Conservation (phyloP, 2,329 filamentous ascomycete genomes). For the Cylindrodendrum hubeiense region DNA sequence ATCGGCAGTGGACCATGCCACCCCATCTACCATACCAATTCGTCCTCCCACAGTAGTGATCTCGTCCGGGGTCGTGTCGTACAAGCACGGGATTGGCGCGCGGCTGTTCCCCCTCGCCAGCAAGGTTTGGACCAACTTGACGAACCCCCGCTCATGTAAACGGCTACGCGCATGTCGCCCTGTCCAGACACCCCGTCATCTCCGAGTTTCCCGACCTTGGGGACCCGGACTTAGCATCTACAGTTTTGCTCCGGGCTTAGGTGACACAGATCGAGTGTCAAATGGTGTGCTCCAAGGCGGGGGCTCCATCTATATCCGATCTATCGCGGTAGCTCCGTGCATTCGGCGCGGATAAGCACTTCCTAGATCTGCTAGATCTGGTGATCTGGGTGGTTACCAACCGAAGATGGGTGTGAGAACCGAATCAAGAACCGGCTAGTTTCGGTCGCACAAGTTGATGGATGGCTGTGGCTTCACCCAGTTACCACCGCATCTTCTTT, state of each 20-base stretch:
- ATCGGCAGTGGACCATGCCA: conserved; percentile 19
- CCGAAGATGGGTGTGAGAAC: not conserved
- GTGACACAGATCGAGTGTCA: not conserved
- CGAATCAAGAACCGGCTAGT: not conserved
- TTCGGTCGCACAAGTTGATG: not conserved
- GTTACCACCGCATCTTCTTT: not conserved
- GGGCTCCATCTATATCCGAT: not conserved
- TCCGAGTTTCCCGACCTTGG: not conserved
- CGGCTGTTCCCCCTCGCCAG: conserved; percentile 18
- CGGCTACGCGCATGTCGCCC: not conserved
- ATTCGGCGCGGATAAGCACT: not conserved
- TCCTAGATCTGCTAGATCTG: not conserved
- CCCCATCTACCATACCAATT: conserved; percentile 23
- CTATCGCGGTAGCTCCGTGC: not conserved
- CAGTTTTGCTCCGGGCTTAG: not conserved
- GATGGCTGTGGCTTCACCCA: not conserved
- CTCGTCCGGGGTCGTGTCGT: conserved; percentile 33
- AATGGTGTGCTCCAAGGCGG: not conserved
- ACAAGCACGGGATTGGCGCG: conserved; percentile 33
- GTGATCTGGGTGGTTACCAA: not conserved
- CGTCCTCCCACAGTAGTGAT: conserved; percentile 25
- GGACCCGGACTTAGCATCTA: not conserved
- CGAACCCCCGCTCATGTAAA: conserved; percentile 23
- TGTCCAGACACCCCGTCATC: not conserved
- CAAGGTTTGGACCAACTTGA: conserved; percentile 33